Conservation (phyloP, 495 filamentous ascomycete species). For the Daldinia grandis region DNA sequence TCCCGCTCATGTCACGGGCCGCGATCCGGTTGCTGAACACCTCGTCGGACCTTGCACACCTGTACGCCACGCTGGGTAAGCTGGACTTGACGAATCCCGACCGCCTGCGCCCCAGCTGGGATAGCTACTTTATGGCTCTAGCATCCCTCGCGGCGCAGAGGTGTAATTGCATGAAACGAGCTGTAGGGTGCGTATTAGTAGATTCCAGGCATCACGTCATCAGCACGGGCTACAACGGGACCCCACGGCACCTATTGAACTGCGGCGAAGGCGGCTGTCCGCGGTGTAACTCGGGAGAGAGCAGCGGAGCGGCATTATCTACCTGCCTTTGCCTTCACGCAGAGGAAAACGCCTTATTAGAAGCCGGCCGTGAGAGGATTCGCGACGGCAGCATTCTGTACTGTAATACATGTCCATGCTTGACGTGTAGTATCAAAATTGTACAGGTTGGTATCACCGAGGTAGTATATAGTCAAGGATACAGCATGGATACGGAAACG, state of each 20-base stretch:
- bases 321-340: constrained; percentile 96
- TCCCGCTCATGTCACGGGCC: constrained; percentile 78
- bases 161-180: constrained; percentile 97
- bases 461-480: constrained; percentile 92
- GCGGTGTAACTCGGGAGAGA: constrained; percentile 77
- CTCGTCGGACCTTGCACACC: constrained; percentile 70
- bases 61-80: constrained; percentile 71
- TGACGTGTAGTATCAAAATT: constrained; percentile 99
- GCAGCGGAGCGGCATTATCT: constrained; percentile 74
- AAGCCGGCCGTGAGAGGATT: constrained; percentile 91
- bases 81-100: constrained; percentile 80
- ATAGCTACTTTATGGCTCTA: constrained; percentile 96
- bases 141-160: constrained; percentile 90
- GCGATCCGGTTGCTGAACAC: constrained; percentile 87
- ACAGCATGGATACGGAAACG: constrained; percentile 90
- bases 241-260: constrained; percentile 83
- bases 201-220: constrained; percentile 82
- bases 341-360: constrained; percentile 94
- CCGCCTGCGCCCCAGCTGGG: constrained; percentile 91
- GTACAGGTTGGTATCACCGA: constrained; percentile 93
- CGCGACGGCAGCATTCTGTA: constrained; percentile 81
- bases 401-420: constrained; percentile 95
- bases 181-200: constrained; percentile 95
- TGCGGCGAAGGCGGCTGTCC: constrained; percentile 94
- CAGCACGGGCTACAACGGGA: constrained; percentile 97